Evolutionary conservation across 106 monocot species (phyloP), one percentile per base, ranked within the genome.

Genomic region (Acanthochlamys bracteata): DNA sequence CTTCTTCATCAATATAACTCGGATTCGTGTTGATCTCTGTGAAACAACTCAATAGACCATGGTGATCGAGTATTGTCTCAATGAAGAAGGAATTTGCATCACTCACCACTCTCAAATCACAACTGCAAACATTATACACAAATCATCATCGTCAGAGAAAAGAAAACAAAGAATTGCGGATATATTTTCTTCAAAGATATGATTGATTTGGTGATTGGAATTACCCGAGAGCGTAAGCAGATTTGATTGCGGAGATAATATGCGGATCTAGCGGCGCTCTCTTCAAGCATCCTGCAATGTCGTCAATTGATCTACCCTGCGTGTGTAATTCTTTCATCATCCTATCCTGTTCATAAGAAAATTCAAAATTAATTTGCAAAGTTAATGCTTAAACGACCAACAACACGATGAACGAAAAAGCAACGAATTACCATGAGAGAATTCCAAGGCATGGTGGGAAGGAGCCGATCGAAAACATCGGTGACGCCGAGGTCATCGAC

Each of bases 11-110:
- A 4, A 90, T 76, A 41, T 41, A 72, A 61, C 82, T 57, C 0
- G 90, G 87, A 45, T 96, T 96, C 20, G 95, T 90, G 74, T 84
- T 86, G 72, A 96, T 88, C 71, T 96, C 95, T 0, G 90, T 69
- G 78, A 96, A 96, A 72, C 56, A 96, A 8, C 61, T 69, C 6
- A 69, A 8, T 3, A 96, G 66, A 7, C 90, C 95, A 70, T 96
- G 84, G 68, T 96, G 90, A 24, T 82, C 66, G 9, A 96, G 87
- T 11, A 96, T 80, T 7, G 82, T 87, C 66, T 78, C 84, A 13
- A 96, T 90, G 78, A 84, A 96, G 78, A 96, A 90, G 0, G 7
- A 0, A 23, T 96, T 96, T 41, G 95, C 95, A 65, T 96, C 95
- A 67, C 95, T 96, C 53, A 96, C 82, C 3, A 96, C 43, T 66